Conservation (phyloP, 108 stramenopile species). For the Pseudonitzschia pungens region DNA sequence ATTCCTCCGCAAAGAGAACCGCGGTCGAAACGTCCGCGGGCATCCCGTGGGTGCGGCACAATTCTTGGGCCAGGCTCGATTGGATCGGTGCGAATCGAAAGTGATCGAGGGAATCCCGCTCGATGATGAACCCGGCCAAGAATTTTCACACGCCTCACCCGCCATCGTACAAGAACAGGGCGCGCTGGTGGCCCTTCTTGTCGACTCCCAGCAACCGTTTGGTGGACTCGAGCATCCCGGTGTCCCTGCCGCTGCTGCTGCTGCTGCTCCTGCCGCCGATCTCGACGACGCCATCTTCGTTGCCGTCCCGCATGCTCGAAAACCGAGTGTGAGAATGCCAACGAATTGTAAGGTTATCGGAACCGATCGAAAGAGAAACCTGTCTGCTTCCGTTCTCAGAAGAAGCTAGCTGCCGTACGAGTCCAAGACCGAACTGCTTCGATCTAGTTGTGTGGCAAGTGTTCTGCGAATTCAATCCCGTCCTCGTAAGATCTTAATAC, state of each 20-base stretch:
- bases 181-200: slow-evolving; percentile 22
- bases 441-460: no score
- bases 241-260: neutral
- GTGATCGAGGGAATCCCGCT: slow-evolving; percentile 38
- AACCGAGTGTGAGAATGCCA: neutral
- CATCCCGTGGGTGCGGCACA: slow-evolving; percentile 19
- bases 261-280: neutral
- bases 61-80: slow-evolving; percentile 28
- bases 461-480: no score
- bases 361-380: no score
- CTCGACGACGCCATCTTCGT: neutral
- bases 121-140: slow-evolving; percentile 31
- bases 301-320: neutral
- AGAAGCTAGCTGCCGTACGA: no score
- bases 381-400: no score
- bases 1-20: slow-evolving; percentile 22
- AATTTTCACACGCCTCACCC: slow-evolving; percentile 50
- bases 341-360: no score
- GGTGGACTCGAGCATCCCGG: neutral
- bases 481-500: no score
- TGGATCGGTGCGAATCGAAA: slow-evolving; percentile 45
- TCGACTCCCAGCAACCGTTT: slow-evolving; percentile 23
- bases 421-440: no score
- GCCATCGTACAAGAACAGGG: slow-evolving; percentile 46
- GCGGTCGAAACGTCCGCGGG: slow-evolving; percentile 41